Percentiles rank a stretch among this genome's conserved stretches.
phyloP scores from a whole-genome alignment of 2,329 filamentous ascomycete genomes.

The Trematosphaeria pertusa region DNA sequence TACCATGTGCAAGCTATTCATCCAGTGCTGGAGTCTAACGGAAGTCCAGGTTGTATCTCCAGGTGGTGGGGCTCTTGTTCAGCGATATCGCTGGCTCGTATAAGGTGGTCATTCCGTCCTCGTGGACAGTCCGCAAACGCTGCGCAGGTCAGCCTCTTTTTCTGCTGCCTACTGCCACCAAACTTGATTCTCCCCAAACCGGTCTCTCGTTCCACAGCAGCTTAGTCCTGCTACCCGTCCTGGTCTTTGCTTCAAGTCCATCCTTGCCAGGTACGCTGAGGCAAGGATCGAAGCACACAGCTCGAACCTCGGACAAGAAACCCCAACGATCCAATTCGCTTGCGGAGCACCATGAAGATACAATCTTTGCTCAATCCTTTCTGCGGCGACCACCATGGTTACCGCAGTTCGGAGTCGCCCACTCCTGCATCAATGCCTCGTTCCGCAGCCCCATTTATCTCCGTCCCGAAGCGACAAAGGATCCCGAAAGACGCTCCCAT shows the following conservation, averaged over 20 bases:
- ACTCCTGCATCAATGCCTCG: slow-evolving; percentile 16
- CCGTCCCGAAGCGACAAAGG: slow-evolving; percentile 56
- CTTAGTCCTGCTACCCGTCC: slow-evolving; percentile 20
- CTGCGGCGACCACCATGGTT: slow-evolving; percentile 22
- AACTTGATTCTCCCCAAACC: slow-evolving; percentile 23
- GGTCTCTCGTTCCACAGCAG: slow-evolving; percentile 30
- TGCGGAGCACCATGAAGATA: slow-evolving; percentile 45
- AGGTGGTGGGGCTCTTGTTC: slow-evolving; percentile 5
- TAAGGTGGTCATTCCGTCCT: slow-evolving; percentile 32
- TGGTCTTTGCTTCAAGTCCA: slow-evolving; percentile 26
- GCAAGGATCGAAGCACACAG: slow-evolving; percentile 20
- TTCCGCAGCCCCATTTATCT: slow-evolving; percentile 10
- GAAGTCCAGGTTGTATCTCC: slow-evolving; percentile 7
- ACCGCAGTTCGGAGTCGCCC: slow-evolving; percentile 22
- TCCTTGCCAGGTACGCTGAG: slow-evolving; percentile 22
- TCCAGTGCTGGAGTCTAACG: slow-evolving; percentile 10
- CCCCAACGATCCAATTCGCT: background rate
- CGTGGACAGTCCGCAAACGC: slow-evolving; percentile 43
- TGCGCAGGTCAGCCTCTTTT: slow-evolving; percentile 22
- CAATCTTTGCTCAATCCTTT: slow-evolving; percentile 50
- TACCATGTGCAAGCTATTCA: slow-evolving; percentile 4
- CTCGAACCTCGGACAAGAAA: slow-evolving; percentile 7
- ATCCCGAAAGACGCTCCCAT: slow-evolving; percentile 70
- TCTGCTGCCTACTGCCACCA: slow-evolving; percentile 24
- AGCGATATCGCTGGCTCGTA: slow-evolving; percentile 26